These are phyloP conservation scores for Saksenaea vasiformis DNA, from an alignment of 371 early-diverging fungal genomes.

Conservation along the genomic window DNA sequence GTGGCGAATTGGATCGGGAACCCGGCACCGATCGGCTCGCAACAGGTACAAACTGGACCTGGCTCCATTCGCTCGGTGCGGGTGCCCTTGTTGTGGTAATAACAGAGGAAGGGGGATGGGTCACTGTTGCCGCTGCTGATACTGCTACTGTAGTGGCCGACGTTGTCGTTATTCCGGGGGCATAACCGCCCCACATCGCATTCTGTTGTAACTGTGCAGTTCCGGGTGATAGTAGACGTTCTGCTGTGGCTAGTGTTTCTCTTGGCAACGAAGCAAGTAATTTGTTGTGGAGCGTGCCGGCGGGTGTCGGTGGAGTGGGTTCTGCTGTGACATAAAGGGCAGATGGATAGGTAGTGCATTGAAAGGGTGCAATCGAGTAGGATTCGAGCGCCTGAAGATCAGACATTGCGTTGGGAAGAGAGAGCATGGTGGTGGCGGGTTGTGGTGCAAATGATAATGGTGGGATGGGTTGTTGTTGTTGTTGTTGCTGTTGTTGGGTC, in stretches of 20 bases:
- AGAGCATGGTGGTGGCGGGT: not conserved
- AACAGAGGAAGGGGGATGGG: not conserved
- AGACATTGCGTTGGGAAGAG: not conserved
- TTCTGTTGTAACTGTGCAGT: not conserved
- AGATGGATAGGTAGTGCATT: not conserved
- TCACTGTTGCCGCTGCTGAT: not conserved
- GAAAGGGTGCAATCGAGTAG: not conserved
- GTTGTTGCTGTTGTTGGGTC: too few relatives aligned
- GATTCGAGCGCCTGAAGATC: not conserved
- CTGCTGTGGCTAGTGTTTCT: slow-evolving; percentile 37
- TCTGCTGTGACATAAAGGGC: slow-evolving; percentile 31
- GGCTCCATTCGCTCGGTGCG: not conserved
- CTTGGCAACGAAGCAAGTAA: slow-evolving; percentile 33
- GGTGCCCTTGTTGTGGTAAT: slow-evolving; percentile 2
- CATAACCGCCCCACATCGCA: not conserved
- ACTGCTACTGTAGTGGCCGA: not conserved
- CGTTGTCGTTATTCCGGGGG: slow-evolving; percentile 6
- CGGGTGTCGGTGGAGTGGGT: slow-evolving; percentile 29
- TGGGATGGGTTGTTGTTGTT: too few relatives aligned
- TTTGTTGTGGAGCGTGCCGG: slow-evolving; percentile 31
- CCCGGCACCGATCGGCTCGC: slow-evolving; percentile 1
- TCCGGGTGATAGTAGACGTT: slow-evolving; percentile 26
- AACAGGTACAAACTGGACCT: not conserved
- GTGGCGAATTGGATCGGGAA: slow-evolving; percentile 4
- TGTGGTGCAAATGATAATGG: not conserved